Evolutionary conservation across 768 basidiomycete species (phyloP).

Genomic region (Lactarius pseudohatsudake): DNA sequence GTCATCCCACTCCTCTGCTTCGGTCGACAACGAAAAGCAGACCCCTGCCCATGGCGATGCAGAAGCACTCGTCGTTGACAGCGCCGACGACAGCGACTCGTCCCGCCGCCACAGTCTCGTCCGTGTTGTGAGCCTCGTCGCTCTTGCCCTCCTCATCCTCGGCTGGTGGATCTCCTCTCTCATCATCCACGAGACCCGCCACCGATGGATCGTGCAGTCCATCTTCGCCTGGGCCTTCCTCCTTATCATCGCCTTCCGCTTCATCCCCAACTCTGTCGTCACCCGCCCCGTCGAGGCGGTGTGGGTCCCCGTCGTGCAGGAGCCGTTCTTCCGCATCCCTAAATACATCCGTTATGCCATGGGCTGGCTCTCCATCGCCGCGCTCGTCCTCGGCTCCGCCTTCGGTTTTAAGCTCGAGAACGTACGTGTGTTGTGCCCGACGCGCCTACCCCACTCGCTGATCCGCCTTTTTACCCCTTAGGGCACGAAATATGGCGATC

Average conservation of each 20-base stretch:
- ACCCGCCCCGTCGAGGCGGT: constrained; percentile 68
- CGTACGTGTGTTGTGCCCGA: constrained; percentile 39
- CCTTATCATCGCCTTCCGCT: constrained; percentile 79
- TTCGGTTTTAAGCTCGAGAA: constrained; percentile 70
- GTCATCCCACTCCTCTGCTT: constrained; percentile 31
- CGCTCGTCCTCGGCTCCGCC: constrained; percentile 79
- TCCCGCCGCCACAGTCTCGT: constrained; percentile 25
- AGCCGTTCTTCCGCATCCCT: constrained; percentile 65
- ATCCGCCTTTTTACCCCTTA: constrained; percentile 30
- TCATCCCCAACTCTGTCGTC: constrained; percentile 69
- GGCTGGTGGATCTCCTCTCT: constrained; percentile 87
- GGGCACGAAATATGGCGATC: constrained; percentile 70
- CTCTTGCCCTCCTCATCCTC: constrained; percentile 59
- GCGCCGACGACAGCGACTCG: constrained; percentile 27
- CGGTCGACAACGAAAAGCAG: constrained; percentile 34
- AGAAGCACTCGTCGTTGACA: constrained; percentile 19
- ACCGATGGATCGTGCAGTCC: constrained; percentile 82
- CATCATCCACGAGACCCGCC: constrained; percentile 64
- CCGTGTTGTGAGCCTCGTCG: constrained; percentile 46
- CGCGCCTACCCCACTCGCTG: neutral
- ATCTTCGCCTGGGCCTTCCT: constrained; percentile 84
- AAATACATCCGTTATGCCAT: constrained; percentile 54
- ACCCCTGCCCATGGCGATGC: constrained; percentile 8
- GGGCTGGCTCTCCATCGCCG: constrained; percentile 78
- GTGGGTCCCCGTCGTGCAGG: constrained; percentile 65